phyloP scores from a whole-genome alignment of 2,329 filamentous ascomycete species.

The Cladophialophora bantiana region DNA sequence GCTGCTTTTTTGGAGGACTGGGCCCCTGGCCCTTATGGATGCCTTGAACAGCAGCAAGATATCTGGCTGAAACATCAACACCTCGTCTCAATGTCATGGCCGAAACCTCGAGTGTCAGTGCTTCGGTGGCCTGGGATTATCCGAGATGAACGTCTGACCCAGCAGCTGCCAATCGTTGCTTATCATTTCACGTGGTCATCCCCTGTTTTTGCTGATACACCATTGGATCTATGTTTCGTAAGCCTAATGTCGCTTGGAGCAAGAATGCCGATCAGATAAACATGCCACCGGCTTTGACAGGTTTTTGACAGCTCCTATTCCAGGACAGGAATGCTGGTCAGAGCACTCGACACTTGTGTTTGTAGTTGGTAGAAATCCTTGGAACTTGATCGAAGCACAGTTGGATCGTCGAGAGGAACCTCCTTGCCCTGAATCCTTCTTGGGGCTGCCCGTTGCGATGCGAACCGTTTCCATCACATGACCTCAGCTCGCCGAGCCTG shows the following conservation, averaged over 20 bases:
- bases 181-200: slow-evolving; percentile 31
- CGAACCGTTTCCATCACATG: slow-evolving; percentile 2
- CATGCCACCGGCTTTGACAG: slow-evolving; percentile 6
- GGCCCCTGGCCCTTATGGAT: neutral
- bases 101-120: slow-evolving; percentile 32
- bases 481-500: neutral
- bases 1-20: neutral
- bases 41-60: neutral
- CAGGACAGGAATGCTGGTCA: neutral
- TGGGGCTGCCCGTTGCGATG: slow-evolving; percentile 2
- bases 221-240: slow-evolving; percentile 9
- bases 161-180: slow-evolving; percentile 26
- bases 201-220: slow-evolving; percentile 1
- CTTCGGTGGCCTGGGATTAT: slow-evolving; percentile 23
- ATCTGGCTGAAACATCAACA: slow-evolving; percentile 30
- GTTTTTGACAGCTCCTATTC: slow-evolving; percentile 10
- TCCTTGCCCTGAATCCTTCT: slow-evolving; percentile 7
- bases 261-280: slow-evolving; percentile 20
- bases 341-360: neutral
- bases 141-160: slow-evolving; percentile 23
- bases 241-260: slow-evolving; percentile 15
- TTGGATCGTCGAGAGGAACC: neutral
- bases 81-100: slow-evolving; percentile 21
- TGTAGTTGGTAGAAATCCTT: neutral
- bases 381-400: slow-evolving; percentile 1